phyloP scores from a whole-genome alignment of 345 rosid species.

The Dovyalis caffra region DNA sequence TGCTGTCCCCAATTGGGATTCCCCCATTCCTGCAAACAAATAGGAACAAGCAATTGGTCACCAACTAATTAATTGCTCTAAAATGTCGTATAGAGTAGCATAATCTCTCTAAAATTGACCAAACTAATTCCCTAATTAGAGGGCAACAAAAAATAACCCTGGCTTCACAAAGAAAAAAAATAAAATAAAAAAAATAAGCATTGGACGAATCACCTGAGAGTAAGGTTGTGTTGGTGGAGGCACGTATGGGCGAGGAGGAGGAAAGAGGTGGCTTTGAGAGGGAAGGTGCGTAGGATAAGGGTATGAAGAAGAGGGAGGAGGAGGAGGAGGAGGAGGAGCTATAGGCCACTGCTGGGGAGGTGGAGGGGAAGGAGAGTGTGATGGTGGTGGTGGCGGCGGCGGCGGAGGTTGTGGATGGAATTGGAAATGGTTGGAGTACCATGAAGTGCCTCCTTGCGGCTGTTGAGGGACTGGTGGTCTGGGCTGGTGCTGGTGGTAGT shows the following conservation, averaged over 20 bases:
- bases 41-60: not conserved
- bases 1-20: conserved; percentile 65
- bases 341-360: conserved; percentile 54
- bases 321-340: conserved; percentile 36
- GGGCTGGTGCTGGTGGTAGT: conserved; percentile 18
- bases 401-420: conserved; percentile 19
- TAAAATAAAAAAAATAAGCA: not conserved
- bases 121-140: too few relatives aligned
- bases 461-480: conserved; percentile 24
- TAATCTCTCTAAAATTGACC: too few relatives aligned
- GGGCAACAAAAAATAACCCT: not conserved
- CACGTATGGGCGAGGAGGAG: conserved; percentile 34
- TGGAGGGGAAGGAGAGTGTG: conserved; percentile 51
- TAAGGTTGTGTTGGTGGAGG: conserved; percentile 31
- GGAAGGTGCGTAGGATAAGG: conserved; percentile 35
- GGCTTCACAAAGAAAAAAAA: not conserved
- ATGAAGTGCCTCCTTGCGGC: conserved; percentile 16
- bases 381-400: conserved; percentile 39
- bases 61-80: not conserved
- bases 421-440: conserved; percentile 19
- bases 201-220: conserved; percentile 44
- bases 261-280: conserved; percentile 37
- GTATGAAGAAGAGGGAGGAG: conserved; percentile 24
- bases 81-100: not conserved
- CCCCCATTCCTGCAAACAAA: conserved; percentile 62